Evolutionary conservation across 331 rosid genomes (phyloP).

Genomic region (Pyrus hybrid): DNA sequence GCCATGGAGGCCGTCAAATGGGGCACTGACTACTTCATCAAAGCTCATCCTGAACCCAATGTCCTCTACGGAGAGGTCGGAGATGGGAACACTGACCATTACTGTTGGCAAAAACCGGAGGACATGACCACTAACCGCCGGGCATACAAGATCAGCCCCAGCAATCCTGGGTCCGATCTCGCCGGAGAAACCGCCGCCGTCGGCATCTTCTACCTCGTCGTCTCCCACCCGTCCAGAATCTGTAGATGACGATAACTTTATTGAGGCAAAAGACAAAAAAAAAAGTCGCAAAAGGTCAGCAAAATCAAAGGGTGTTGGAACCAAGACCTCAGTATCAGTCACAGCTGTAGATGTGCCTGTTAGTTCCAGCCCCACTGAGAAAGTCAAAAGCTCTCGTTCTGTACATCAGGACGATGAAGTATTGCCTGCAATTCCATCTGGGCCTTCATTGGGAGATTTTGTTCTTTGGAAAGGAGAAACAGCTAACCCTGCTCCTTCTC

Average conservation of each 20-base stretch:
- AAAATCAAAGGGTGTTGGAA: slow-evolving; percentile 54
- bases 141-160: slow-evolving; percentile 78
- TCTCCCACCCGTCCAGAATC: slow-evolving; percentile 32
- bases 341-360: slow-evolving; percentile 40
- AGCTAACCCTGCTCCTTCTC: slow-evolving; percentile 45
- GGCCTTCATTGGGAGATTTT: slow-evolving; percentile 92
- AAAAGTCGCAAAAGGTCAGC: slow-evolving; percentile 72
- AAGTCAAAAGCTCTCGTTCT: slow-evolving; percentile 45
- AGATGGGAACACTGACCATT: slow-evolving; percentile 88
- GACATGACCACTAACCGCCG: slow-evolving; percentile 97
- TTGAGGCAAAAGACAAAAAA: slow-evolving; percentile 78
- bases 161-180: slow-evolving; percentile 96
- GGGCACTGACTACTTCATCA: too few relatives aligned
- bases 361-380: slow-evolving; percentile 63
- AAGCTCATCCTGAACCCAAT: slow-evolving; percentile 69
- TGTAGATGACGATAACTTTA: slow-evolving; percentile 53
- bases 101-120: slow-evolving; percentile 99
- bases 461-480: slow-evolving; percentile 85
- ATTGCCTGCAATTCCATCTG: slow-evolving; percentile 66
- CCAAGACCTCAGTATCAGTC: slow-evolving; percentile 33
- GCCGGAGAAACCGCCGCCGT: slow-evolving; percentile 99
- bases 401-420: slow-evolving; percentile 57
- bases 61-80: slow-evolving; percentile 98
- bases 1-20: too few relatives aligned
- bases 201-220: too few relatives aligned